Evolutionary conservation across 2,329 filamentous ascomycete genomes (phyloP).

Genomic region (Penicillium italicum): DNA sequence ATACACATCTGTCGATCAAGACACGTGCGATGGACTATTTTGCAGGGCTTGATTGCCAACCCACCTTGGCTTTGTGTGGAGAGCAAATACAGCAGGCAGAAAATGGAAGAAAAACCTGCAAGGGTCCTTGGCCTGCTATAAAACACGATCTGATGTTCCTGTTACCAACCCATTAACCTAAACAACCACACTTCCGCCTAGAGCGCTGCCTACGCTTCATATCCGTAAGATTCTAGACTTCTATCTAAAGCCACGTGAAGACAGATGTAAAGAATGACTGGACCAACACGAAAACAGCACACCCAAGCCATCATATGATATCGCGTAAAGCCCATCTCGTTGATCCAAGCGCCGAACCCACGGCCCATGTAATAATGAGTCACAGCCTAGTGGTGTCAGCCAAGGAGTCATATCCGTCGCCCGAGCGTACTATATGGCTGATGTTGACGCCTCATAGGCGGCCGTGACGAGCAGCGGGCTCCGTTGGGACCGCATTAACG

Average conservation of each 20-base stretch:
- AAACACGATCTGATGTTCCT: neutral
- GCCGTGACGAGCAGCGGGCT: neutral
- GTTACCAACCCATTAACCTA: neutral
- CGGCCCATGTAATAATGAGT: slow-evolving; percentile 1
- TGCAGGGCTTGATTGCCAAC: neutral
- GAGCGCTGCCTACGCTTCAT: neutral
- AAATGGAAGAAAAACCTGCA: neutral
- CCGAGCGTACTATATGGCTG: neutral
- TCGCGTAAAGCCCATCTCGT: no score
- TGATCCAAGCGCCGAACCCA: neutral
- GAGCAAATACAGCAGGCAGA: no score
- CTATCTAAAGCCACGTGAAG: neutral
- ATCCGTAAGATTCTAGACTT: neutral
- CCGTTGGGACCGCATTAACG: neutral
- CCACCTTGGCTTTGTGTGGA: no score
- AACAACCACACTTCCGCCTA: neutral
- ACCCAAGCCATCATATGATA: neutral
- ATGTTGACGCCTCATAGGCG: neutral
- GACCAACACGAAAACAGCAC: neutral
- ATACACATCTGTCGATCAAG: neutral
- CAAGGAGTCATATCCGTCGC: neutral
- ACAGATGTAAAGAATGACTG: neutral
- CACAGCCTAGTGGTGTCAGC: neutral
- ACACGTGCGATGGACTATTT: neutral
- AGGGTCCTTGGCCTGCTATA: neutral